These are phyloP conservation scores for Salvia hispanica DNA, from an alignment of 257 asterid species.

Conservation along the genomic window DNA sequence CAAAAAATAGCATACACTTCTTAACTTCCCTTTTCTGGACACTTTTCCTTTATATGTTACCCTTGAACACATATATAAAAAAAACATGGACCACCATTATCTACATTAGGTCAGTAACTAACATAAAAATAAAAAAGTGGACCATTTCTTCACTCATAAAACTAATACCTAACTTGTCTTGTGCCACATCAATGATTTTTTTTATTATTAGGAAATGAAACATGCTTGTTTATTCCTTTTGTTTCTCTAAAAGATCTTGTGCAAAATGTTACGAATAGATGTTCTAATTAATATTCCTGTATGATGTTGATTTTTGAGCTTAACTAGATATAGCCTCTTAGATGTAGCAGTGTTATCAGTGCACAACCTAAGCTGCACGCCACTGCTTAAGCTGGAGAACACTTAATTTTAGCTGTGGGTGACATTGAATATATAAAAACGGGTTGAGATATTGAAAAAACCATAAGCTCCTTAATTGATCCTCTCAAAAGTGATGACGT, in stretches of 20 bases:
- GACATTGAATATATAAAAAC: not conserved
- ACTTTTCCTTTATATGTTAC: too few species aligned
- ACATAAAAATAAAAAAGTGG: too few species aligned
- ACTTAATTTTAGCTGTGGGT: conserved; percentile 8
- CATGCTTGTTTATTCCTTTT: not conserved
- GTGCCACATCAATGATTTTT: not conserved
- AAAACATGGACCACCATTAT: too few species aligned
- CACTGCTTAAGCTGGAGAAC: not conserved
- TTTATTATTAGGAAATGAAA: not conserved
- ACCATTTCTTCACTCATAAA: too few species aligned
- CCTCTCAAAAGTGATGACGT: conserved; percentile 24
- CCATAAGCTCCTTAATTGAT: conserved; percentile 28
- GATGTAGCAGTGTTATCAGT: not conserved
- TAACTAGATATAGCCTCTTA: conserved; percentile 20
- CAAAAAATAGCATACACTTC: too few species aligned
- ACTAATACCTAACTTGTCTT: too few species aligned
- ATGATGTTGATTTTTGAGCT: conserved; percentile 5
- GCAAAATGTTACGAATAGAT: not conserved
- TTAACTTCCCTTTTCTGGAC: too few species aligned
- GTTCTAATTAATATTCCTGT: not conserved
- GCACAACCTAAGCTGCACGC: conserved; percentile 4
- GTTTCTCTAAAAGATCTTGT: conserved; percentile 4
- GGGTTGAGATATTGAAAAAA: conserved; percentile 22
- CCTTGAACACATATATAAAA: too few species aligned
- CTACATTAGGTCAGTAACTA: too few species aligned